Evolutionary conservation across 768 basidiomycete species (phyloP), one percentile per base, ranked within the genome.

Genomic region (Leccinum imitatum): DNA sequence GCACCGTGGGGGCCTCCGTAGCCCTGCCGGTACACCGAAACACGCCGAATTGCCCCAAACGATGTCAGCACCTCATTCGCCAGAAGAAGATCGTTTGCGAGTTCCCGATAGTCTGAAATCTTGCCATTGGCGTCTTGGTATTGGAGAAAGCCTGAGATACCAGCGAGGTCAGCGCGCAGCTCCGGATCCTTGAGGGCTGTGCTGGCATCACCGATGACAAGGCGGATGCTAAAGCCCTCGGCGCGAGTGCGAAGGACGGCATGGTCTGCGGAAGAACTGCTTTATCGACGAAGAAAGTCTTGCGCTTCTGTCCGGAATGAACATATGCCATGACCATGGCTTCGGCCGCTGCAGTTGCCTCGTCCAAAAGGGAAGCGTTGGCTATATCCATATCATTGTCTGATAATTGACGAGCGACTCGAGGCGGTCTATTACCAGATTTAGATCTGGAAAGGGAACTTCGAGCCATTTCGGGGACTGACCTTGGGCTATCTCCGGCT

Each of bases 401-500:
- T 99, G 96, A 71, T 86, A 23, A 23, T 99, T 98, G 70, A 98
- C 85, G 41, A 99, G 83, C 5, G 94, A 97, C 71, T 99, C 96
- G 52, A 99, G 83, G 53, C 96, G 96, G 44, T 95, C 93, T 93
- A 69, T 51, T 63, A 31, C 62, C 27, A 1, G 44, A 54, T 50
- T 73, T 54, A 73, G 51, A 54, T 19, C 2, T 17, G 46, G 50
- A 15, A 59, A 54, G 39, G 21, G 11, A 46, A 56, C 21, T 21
- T 21, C 21, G 23, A 23, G 3, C 3, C 23, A 23, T 23, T 3
- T 23, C 23, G 23, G 59, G 44, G 57, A 19, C 77, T 25, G 67
- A 90, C 93, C 96, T 85, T 99, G 96, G n/a, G 96, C 87, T 73
- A 98, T 90, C 80, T 99, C 96, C 1, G 96, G 95, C 69, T 97